Evolutionary conservation across 1,139 yeast species (phyloP).

Genomic region (Geotrichum europaeum): DNA sequence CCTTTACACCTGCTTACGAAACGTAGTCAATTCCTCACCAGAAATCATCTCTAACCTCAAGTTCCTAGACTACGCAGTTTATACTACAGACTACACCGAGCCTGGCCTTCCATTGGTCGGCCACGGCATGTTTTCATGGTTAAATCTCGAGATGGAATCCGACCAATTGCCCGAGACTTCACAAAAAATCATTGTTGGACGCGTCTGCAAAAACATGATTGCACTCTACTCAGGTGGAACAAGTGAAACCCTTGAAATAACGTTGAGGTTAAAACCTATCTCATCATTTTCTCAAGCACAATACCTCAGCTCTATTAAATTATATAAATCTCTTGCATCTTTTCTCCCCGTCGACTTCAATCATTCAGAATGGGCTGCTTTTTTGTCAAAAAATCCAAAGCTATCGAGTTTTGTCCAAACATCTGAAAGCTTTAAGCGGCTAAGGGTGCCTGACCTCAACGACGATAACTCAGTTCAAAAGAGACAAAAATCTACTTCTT

Average conservation of each 20-base stretch:
- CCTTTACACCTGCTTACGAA: conserved; percentile 31
- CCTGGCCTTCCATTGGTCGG: conserved; percentile 37
- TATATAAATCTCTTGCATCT: conserved; percentile 19
- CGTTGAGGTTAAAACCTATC: conserved; percentile 24
- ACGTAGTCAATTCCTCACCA: conserved; percentile 34
- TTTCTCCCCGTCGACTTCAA: conserved; percentile 21
- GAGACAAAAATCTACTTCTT: neutral
- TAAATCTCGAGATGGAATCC: conserved; percentile 1
- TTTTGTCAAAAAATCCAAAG: conserved; percentile 13
- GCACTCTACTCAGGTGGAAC: conserved; percentile 6
- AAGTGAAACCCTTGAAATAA: conserved; percentile 18
- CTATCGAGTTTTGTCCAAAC: neutral
- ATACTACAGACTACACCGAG: conserved; percentile 38
- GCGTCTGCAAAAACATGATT: conserved; percentile 3
- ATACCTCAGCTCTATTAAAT: conserved; percentile 19
- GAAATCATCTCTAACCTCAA: conserved; percentile 32
- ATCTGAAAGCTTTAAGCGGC: neutral
- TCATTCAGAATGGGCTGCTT: conserved; percentile 23
- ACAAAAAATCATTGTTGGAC: conserved; percentile 7
- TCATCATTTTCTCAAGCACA: conserved; percentile 20
- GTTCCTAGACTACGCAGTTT: conserved; percentile 36
- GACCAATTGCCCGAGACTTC: neutral
- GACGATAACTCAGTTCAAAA: neutral
- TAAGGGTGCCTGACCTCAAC: neutral
- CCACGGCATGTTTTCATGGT: conserved; percentile 33